Evolutionary conservation across 164 flowering plant genomes (phyloP), one percentile per base, ranked within the genome.

Genomic region (Echeveria elegans): DNA sequence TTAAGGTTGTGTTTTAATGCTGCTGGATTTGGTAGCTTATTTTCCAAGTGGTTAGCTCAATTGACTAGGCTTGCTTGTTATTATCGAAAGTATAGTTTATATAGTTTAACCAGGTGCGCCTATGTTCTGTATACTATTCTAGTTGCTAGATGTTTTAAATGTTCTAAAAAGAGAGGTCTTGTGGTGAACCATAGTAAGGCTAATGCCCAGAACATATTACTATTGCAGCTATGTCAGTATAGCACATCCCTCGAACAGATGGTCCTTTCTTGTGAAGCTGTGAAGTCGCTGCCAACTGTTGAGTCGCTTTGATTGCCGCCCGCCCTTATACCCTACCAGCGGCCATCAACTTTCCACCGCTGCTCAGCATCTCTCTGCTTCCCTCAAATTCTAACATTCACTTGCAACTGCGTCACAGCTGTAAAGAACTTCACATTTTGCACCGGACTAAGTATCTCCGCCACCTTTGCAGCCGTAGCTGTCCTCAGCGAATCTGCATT

Each of bases 361-460:
- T 36, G 52, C 43, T 68, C 68, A 2, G 69, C 77, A 10, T 78
- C 75, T 63, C 43, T 69, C 48, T 69, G 70, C 74, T 74, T 29
- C 0, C 87, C 89, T 69, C 69, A 60, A 18, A 12, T 65, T 64
- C 87, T 70, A n/a, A 83, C 23, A 47, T 67, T 70, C 7, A 77
- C 62, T 53, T 79, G 83, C 31, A 82, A 69, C 74, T 76, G 74
- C n/a, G 82, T 69, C 1, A 69, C 85, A 0, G 87, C 82, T 12
- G 72, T 72, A 65, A 82, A 75, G 32, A 82, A 73, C 72, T 28
- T 75, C 62, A 87, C 76, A n/a, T 40, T 76, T 69, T 86, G 91
- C 8, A 45, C 65, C 28, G 86, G 83, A 23, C 28, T 71, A 53
- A 83, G 69, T 43, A 83, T 74, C 68, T 70, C 82, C 64, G 75